A percentile compares a stretch with the other conserved stretches of the same genome.
phyloP scores from a whole-genome alignment of 768 basidiomycete genomes.

The Lactifluus pinguis region DNA sequence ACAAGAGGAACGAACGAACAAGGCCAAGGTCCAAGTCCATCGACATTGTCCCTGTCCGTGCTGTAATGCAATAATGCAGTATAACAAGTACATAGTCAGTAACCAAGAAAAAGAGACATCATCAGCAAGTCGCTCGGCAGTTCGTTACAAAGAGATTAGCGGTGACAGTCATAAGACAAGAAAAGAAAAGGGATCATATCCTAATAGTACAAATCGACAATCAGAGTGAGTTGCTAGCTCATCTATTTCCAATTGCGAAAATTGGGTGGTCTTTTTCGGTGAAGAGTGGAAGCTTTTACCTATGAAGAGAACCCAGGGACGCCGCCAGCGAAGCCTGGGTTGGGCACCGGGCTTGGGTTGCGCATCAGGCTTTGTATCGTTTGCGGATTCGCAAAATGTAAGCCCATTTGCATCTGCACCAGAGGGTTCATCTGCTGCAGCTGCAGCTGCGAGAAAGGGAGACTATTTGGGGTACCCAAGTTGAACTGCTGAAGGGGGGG shows the following conservation, averaged over 20 bases:
- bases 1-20: conserved; percentile 40
- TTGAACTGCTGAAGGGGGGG: conserved; percentile 36
- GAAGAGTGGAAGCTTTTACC: conserved; percentile 10
- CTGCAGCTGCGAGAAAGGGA: conserved; percentile 40
- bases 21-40: conserved; percentile 46
- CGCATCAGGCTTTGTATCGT: conserved; percentile 87
- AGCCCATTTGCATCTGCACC: conserved; percentile 50
- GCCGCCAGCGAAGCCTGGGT: conserved; percentile 26
- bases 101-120: conserved; percentile 1
- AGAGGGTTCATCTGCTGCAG: conserved; percentile 54
- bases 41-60: conserved; percentile 38
- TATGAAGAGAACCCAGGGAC: conserved; percentile 17
- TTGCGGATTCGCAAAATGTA: conserved; percentile 50
- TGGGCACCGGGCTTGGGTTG: conserved; percentile 60
- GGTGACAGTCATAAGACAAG: not conserved
- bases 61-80: conserved; percentile 25
- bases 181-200: not conserved
- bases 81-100: conserved; percentile 20
- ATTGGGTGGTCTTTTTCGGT: not conserved
- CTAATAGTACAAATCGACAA: conserved; percentile 7
- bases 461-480: conserved; percentile 42
- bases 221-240: not conserved
- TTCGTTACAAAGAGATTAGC: not conserved
- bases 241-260: conserved; percentile 10
- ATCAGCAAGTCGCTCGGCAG: not conserved